Evolutionary conservation across 805 yeast species (phyloP).

Genomic region (Ogataea nonfermentans): DNA sequence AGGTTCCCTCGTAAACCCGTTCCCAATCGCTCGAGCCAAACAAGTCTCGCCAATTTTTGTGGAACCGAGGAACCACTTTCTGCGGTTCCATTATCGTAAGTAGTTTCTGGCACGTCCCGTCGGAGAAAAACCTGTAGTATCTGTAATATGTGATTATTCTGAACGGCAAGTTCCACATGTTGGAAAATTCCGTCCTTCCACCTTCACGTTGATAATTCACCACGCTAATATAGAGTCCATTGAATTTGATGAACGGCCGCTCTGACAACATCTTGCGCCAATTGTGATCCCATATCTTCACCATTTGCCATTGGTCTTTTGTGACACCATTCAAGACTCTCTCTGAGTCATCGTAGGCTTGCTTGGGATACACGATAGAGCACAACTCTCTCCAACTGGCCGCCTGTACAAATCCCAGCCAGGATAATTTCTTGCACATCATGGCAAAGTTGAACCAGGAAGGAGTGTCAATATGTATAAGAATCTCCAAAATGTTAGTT

Average conservation of each 20-base stretch:
- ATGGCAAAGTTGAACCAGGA: conserved; percentile 63
- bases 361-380: conserved; percentile 50
- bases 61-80: conserved; percentile 57
- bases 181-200: conserved; percentile 61
- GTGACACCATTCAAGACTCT: conserved; percentile 37
- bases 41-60: conserved; percentile 29
- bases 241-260: conserved; percentile 75
- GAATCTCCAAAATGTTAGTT: conserved; percentile 44
- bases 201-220: conserved; percentile 86
- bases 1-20: conserved; percentile 49
- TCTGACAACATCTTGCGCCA: conserved; percentile 53
- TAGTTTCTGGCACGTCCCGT: conserved; percentile 71
- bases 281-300: conserved; percentile 39
- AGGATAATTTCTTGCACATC: conserved; percentile 56
- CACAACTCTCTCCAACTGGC: conserved; percentile 52
- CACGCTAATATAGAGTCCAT: conserved; percentile 83
- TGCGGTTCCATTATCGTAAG: conserved; percentile 72
- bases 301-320: conserved; percentile 36
- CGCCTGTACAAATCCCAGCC: conserved; percentile 52
- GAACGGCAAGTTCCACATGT: conserved; percentile 71
- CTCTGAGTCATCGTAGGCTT: conserved; percentile 47
- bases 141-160: conserved; percentile 86
- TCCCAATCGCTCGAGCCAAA: conserved; percentile 29
- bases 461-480: conserved; percentile 51
- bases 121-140: conserved; percentile 74